A percentile compares a stretch with the other conserved stretches of the same genome.
Evolutionary conservation across 176 grass and related monocot genomes (phyloP).

Genomic region (Avena sativa): DNA sequence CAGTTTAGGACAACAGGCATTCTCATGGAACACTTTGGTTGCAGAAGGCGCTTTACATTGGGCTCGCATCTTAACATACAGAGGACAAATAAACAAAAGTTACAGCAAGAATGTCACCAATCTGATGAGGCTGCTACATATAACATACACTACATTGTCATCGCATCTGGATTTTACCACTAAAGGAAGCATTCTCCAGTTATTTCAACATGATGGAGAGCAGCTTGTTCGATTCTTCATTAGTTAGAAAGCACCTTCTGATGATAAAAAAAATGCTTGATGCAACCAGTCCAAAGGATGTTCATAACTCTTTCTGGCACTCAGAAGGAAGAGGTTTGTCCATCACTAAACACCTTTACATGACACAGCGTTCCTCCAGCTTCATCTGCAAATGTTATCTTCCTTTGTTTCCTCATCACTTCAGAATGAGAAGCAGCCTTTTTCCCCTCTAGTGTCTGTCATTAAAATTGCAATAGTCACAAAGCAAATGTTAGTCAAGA

Average conservation of each 20-base stretch:
- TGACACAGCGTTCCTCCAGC: conserved; percentile 84
- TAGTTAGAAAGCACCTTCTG: background rate
- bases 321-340: conserved; percentile 40
- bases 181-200: conserved; percentile 25
- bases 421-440: conserved; percentile 44
- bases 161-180: background rate
- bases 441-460: conserved; percentile 63
- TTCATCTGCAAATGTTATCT: conserved; percentile 93
- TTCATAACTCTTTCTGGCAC: conserved; percentile 43
- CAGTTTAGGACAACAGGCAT: conserved; percentile 21
- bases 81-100: background rate
- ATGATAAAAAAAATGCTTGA: background rate
- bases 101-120: background rate
- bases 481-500: conserved; percentile 11
- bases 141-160: conserved; percentile 5
- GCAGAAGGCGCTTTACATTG: conserved; percentile 11
- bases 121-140: background rate
- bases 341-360: conserved; percentile 66
- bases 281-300: conserved; percentile 2
- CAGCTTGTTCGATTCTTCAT: conserved; percentile 31
- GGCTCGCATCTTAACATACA: conserved; percentile 36
- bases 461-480: conserved; percentile 40
- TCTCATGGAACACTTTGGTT: conserved; percentile 1
- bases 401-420: conserved; percentile 56
- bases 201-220: background rate